Evolutionary conservation across 1,284 basidiomycete species (phyloP).

Genomic region (Ustilago tritici): DNA sequence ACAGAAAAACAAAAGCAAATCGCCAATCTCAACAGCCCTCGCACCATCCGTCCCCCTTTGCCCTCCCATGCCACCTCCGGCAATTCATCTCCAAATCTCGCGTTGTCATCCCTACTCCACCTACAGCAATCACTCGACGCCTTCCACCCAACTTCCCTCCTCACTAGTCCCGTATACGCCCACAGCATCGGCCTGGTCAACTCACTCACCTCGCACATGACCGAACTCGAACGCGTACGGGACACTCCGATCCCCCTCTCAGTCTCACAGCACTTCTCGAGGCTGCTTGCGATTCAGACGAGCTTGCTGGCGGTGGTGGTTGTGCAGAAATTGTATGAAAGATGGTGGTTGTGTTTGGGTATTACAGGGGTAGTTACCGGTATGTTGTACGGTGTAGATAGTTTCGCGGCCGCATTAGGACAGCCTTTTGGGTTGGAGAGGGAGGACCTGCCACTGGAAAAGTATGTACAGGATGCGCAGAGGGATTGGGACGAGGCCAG

Average conservation of each 20-base stretch:
- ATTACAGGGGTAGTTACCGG: slow-evolving; percentile 29
- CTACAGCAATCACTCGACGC: slow-evolving; percentile 31
- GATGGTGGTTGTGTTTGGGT: slow-evolving; percentile 21
- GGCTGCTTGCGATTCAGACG: slow-evolving; percentile 36
- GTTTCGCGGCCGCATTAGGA: slow-evolving; percentile 39
- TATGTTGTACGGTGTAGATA: slow-evolving; percentile 52
- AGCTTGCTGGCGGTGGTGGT: slow-evolving; percentile 37
- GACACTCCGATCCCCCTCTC: slow-evolving; percentile 50
- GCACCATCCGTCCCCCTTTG: neutral
- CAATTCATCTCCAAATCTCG: slow-evolving; percentile 21
- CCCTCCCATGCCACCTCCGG: neutral
- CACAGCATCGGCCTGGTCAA: slow-evolving; percentile 48
- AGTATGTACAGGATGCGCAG: slow-evolving; percentile 31
- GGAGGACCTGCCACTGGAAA: slow-evolving; percentile 47
- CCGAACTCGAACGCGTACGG: slow-evolving; percentile 46
- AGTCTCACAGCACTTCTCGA: slow-evolving; percentile 36
- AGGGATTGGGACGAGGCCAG: slow-evolving; percentile 35
- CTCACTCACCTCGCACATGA: slow-evolving; percentile 39
- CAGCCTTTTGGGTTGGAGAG: slow-evolving; percentile 46
- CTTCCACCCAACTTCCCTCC: slow-evolving; percentile 19
- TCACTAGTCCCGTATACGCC: slow-evolving; percentile 40
- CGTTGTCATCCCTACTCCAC: slow-evolving; percentile 25
- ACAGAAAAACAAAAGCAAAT: slow-evolving; percentile 32
- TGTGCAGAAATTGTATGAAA: slow-evolving; percentile 24
- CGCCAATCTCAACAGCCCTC: slow-evolving; percentile 28